Base-by-base conservation (phyloP, 2,329 filamentous ascomycete genomes). In the Neodidymelliopsis sp. region DNA sequence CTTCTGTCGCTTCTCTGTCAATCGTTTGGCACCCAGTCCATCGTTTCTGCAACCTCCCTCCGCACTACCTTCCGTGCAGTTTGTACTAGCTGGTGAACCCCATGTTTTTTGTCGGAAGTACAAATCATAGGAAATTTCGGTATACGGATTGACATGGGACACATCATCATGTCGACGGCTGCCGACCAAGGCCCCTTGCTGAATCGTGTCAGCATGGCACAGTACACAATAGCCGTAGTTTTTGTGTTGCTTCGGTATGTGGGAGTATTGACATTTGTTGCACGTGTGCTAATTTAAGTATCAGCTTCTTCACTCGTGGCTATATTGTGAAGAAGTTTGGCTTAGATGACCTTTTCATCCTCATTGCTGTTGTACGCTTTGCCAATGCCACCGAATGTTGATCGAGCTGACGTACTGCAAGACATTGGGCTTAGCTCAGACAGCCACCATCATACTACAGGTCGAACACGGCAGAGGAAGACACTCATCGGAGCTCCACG, bases 271-370 rank as follows among this genome's bases (percentile, higher is more conserved):
- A 57, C 19, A 2, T 3, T 18, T 19, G n/a, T n/a, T n/a, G n/a
- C n/a, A n/a, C n/a, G n/a, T n/a, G n/a, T n/a, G n/a, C n/a, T n/a
- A n/a, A n/a, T n/a, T n/a, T n/a, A n/a, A 11, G 0, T 7, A 29
- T 11, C 16, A 67, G 65, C 12, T 65, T 64, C 28, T 53, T 61
- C 30, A 64, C 64, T 8, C 59, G 64, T 22, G 59, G 53, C 11
- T 62, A 46, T 16, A 56, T 69, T 7, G 62, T 66, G 2, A 60
- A 57, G 27, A 65, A 56, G 23, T 65, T 62, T 22, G 64, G 64
- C 12, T 31, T 63, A 0, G 63, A 69, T 28, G 65, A 67, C 16
- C 42, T 60, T 11, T 61, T 69, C 41, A 65, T 67, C 25, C 53
- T 61, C 13, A 44, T 61, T n/a, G 59, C 65, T 8, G 44, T 63